phyloP scores from a whole-genome alignment of 2,329 filamentous ascomycete genomes.

The Aaosphaeria pasadenensis region DNA sequence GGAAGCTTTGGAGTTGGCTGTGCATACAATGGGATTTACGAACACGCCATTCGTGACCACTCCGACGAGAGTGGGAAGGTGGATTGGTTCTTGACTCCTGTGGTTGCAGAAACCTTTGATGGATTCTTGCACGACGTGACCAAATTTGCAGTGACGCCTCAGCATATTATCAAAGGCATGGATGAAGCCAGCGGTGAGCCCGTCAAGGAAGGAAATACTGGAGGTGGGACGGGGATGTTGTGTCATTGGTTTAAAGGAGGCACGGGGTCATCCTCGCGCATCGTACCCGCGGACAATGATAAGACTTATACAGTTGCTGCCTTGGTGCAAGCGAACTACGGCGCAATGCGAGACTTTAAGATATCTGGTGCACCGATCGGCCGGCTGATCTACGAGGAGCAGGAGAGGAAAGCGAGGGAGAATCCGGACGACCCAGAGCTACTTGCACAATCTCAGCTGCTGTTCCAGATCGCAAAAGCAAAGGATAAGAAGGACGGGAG shows the following conservation, averaged over 20 bases:
- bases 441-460: slow-evolving; percentile 22
- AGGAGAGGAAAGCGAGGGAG: slow-evolving; percentile 34
- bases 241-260: slow-evolving; percentile 66
- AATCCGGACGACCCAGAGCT: slow-evolving; percentile 23
- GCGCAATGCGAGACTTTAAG: slow-evolving; percentile 53
- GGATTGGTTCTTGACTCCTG: slow-evolving; percentile 55
- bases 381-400: slow-evolving; percentile 51
- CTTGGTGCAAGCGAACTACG: slow-evolving; percentile 66
- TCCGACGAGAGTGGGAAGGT: slow-evolving; percentile 41
- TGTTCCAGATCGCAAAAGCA: slow-evolving; percentile 25
- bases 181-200: slow-evolving; percentile 48
- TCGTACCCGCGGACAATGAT: slow-evolving; percentile 39
- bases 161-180: slow-evolving; percentile 56
- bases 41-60: slow-evolving; percentile 52
- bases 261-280: slow-evolving; percentile 60
- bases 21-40: slow-evolving; percentile 57
- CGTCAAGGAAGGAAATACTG: slow-evolving; percentile 61
- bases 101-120: slow-evolving; percentile 64
- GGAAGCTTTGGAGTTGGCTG: slow-evolving; percentile 58
- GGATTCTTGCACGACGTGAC: slow-evolving; percentile 59
- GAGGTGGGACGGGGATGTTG: slow-evolving; percentile 67
- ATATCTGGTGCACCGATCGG: slow-evolving; percentile 63
- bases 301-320: slow-evolving; percentile 58
- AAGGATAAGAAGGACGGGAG: slow-evolving; percentile 59
- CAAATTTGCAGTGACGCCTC: slow-evolving; percentile 53